phyloP scores from a whole-genome alignment of 2,329 filamentous ascomycete species.

The Alternaria novae-zelandiae region DNA sequence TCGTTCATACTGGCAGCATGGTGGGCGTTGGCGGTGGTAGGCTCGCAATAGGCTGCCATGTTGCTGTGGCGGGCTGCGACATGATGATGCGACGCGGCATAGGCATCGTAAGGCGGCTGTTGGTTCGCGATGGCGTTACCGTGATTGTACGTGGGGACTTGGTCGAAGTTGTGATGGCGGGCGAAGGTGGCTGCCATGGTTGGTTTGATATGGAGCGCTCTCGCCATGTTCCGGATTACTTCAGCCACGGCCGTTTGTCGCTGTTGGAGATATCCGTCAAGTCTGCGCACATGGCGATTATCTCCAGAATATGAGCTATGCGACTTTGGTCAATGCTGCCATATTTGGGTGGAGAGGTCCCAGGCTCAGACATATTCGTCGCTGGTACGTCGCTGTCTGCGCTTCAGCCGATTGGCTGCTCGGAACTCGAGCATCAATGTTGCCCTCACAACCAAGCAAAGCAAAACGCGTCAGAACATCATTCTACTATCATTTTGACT shows the following conservation, averaged over 20 bases:
- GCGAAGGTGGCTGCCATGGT: slow-evolving; percentile 13
- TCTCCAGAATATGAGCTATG: background rate
- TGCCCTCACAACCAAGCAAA: background rate
- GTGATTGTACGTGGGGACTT: slow-evolving; percentile 7
- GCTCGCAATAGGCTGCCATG: slow-evolving; percentile 20
- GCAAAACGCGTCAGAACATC: background rate
- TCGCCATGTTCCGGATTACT: slow-evolving; percentile 7
- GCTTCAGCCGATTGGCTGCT: slow-evolving; percentile 4
- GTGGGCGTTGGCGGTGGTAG: slow-evolving; percentile 6
- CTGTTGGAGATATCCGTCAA: background rate
- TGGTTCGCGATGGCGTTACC: slow-evolving; percentile 11
- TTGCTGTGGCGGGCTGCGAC: slow-evolving; percentile 17
- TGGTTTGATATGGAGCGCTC: slow-evolving; percentile 1
- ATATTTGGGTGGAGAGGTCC: background rate
- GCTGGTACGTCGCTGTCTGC: background rate
- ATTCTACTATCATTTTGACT: background rate
- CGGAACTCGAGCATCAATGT: background rate
- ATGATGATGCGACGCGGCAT: slow-evolving; percentile 26
- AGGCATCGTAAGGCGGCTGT: slow-evolving; percentile 21
- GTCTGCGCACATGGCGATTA: background rate
- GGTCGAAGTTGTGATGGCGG: slow-evolving; percentile 7
- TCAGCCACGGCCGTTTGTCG: background rate
- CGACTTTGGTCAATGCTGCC: background rate
- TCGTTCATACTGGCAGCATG: slow-evolving; percentile 12
- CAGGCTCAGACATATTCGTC: background rate